Evolutionary conservation across 331 rosid genomes (phyloP).

Genomic region (Erythrophleum ivorense): DNA sequence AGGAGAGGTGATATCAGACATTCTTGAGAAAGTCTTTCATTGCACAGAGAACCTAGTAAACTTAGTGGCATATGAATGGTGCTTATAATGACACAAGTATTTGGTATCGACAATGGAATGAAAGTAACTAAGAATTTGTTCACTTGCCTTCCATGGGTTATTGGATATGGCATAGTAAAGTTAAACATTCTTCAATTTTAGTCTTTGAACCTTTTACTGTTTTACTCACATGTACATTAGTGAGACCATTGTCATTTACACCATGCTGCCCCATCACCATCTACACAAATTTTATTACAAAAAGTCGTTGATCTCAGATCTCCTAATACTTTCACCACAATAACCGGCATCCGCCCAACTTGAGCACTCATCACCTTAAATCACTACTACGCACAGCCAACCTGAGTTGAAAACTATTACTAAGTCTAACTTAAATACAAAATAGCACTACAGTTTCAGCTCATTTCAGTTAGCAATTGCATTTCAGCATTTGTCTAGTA

Average conservation of each 20-base stretch:
- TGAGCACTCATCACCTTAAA: neutral
- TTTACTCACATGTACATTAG: neutral
- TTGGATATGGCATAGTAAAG: no score
- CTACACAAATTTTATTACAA: neutral
- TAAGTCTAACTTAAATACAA: neutral
- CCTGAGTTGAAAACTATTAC: neutral
- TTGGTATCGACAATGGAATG: neutral
- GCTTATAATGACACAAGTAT: neutral
- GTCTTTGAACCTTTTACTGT: neutral
- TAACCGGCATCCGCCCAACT: neutral
- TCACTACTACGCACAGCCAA: neutral
- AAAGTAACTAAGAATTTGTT: neutral
- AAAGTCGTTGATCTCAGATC: neutral
- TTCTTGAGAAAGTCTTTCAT: no score
- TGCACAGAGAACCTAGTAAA: neutral
- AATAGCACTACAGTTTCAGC: neutral
- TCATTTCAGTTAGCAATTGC: neutral
- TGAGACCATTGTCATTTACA: neutral
- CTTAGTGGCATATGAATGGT: neutral
- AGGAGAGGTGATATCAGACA: no score
- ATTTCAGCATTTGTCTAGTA: neutral
- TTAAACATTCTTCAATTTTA: neutral
- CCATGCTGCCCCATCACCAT: neutral
- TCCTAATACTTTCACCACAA: neutral
- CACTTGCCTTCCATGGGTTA: neutral